phyloP scores from a whole-genome alignment of 2,329 filamentous ascomycete genomes.

The Tolypocladium ovalisporum region DNA sequence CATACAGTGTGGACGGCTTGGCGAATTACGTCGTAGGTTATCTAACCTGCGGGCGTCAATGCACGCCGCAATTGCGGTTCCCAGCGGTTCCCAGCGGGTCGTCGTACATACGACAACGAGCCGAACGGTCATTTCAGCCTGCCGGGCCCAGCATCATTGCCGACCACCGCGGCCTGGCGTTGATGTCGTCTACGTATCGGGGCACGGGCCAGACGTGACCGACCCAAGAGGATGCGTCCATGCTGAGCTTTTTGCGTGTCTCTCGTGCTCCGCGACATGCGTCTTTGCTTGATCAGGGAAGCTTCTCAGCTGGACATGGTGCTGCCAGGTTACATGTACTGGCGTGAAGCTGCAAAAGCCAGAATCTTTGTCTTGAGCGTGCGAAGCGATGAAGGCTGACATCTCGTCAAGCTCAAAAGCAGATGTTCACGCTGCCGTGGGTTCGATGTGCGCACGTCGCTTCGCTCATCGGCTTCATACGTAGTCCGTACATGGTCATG shows the following conservation, averaged over 20 bases:
- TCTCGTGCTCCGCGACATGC: not conserved
- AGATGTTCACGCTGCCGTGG: not conserved
- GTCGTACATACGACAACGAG: not conserved
- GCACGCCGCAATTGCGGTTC: not conserved
- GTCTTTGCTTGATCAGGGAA: not conserved
- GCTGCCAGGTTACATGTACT: not conserved
- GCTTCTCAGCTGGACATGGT: not conserved
- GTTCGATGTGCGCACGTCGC: not conserved
- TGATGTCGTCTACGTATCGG: not conserved
- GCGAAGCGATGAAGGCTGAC: too few species aligned
- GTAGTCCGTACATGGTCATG: too few species aligned
- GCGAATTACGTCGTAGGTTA: not conserved
- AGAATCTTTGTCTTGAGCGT: too few species aligned
- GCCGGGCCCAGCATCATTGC: not conserved
- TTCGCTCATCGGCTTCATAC: too few species aligned
- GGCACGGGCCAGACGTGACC: not conserved
- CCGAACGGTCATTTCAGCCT: not conserved
- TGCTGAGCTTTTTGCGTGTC: not conserved
- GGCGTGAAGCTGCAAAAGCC: too few species aligned
- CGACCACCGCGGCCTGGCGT: not conserved
- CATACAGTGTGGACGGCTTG: not conserved
- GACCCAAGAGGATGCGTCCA: not conserved
- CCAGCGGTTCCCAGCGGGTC: not conserved
- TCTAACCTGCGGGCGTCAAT: not conserved
- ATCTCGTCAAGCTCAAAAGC: not conserved